These are phyloP conservation scores for Alternaria burnsii DNA, from an alignment of 2,329 filamentous ascomycete species.

Conservation along the genomic window DNA sequence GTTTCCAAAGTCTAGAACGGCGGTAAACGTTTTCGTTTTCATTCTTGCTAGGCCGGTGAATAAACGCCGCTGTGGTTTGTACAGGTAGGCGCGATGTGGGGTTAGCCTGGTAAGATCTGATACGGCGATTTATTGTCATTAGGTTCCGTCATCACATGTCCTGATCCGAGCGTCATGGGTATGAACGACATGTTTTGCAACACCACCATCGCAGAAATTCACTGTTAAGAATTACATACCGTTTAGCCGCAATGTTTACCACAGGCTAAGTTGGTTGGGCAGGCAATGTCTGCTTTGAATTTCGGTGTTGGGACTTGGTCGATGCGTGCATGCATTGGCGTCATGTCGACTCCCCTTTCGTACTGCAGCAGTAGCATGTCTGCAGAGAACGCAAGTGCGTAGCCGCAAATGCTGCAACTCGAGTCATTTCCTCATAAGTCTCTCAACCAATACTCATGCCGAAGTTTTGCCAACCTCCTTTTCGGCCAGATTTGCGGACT, in stretches of 20 bases:
- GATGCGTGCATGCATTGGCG: conserved; percentile 40
- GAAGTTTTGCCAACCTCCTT: conserved; percentile 1
- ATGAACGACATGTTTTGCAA: background rate
- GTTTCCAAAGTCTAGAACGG: background rate
- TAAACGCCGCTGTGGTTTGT: background rate
- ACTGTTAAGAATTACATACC: background rate
- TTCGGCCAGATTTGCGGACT: background rate
- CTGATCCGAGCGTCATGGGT: background rate
- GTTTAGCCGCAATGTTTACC: conserved; percentile 15
- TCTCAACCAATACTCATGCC: conserved; percentile 11
- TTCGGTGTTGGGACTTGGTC: conserved; percentile 28
- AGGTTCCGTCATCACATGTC: background rate
- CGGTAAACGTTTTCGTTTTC: background rate
- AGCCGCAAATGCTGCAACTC: conserved; percentile 25
- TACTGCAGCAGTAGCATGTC: conserved; percentile 30
- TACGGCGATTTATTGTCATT: background rate
- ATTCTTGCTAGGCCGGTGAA: background rate
- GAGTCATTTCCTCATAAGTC: conserved; percentile 26
- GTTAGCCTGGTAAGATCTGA: background rate
- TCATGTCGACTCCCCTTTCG: conserved; percentile 39
- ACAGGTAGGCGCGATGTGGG: conserved; percentile 1
- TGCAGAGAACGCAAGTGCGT: conserved; percentile 21
- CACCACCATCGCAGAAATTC: background rate
- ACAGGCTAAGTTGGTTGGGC: conserved; percentile 36
- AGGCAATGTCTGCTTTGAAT: conserved; percentile 10